Conservation (phyloP, 2,329 filamentous ascomycete genomes). For the Cadophora sp. region DNA sequence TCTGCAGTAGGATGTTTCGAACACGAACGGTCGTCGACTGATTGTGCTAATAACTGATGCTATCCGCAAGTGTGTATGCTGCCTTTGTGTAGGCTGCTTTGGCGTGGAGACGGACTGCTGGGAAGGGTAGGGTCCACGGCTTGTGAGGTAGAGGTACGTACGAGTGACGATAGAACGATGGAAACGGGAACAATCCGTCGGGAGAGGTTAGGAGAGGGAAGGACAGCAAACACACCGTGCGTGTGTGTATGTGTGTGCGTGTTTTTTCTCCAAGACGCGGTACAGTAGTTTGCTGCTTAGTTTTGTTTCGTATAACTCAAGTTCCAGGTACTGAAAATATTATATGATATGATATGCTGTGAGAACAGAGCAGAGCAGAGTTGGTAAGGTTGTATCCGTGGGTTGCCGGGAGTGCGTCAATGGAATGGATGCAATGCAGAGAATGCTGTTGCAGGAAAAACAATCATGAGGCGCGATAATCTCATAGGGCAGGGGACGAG, state of each 20-base stretch:
- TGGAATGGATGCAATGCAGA: constrained; percentile 10
- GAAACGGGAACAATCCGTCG: neutral
- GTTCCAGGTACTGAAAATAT: neutral
- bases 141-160: neutral
- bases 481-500: constrained; percentile 28
- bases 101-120: constrained; percentile 8
- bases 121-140: neutral
- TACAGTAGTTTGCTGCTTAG: constrained; percentile 1
- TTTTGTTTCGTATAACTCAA: neutral
- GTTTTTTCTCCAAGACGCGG: neutral
- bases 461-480: constrained; percentile 26
- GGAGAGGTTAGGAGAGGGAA: neutral
- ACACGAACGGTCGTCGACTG: neutral
- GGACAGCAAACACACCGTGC: constrained; percentile 1
- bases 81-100: constrained; percentile 11
- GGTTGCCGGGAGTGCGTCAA: constrained; percentile 1
- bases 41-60: neutral
- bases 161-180: neutral
- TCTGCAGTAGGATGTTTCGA: neutral
- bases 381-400: neutral
- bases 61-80: neutral
- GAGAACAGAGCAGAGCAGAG: neutral
- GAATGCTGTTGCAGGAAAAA: constrained; percentile 20
- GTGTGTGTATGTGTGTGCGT: neutral
- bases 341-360: neutral